phyloP scores from a whole-genome alignment of 108 stramenopile species.

The Skeletonema marinoi region DNA sequence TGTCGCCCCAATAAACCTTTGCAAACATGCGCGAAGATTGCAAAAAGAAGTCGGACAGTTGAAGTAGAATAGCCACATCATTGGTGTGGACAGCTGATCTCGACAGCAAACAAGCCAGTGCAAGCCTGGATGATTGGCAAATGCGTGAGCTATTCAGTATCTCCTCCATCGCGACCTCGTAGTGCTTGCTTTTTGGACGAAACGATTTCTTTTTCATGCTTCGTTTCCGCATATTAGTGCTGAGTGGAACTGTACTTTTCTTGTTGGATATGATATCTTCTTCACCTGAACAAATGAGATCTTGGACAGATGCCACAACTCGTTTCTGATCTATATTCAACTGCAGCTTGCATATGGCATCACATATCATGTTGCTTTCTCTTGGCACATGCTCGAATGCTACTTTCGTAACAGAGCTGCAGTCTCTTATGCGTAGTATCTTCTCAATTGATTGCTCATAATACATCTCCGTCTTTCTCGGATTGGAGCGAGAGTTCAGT shows the following conservation, averaged over 20 bases:
- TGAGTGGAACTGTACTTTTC: not conserved
- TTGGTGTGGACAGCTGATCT: constrained; percentile 15
- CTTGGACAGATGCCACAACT: constrained; percentile 16
- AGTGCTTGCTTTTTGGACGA: constrained; percentile 14
- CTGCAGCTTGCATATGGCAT: constrained; percentile 52
- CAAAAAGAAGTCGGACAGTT: constrained; percentile 27
- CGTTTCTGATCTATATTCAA: constrained; percentile 27
- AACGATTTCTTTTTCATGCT: not conserved
- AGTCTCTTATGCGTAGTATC: constrained; percentile 21
- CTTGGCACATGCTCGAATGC: constrained; percentile 57
- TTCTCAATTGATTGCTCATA: constrained; percentile 27
- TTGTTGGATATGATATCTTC: not conserved
- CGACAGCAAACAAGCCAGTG: constrained; percentile 33
- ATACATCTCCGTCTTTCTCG: constrained; percentile 59
- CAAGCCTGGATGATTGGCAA: constrained; percentile 37
- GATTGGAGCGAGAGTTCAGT: constrained; percentile 49
- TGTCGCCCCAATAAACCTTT: not conserved
- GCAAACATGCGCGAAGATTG: constrained; percentile 11
- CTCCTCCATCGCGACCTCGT: constrained; percentile 1
- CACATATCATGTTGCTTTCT: constrained; percentile 59
- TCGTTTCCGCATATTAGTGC: not conserved
- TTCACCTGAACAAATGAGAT: constrained; percentile 28
- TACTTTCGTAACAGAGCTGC: constrained; percentile 10
- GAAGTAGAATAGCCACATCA: constrained; percentile 15
- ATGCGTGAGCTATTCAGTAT: constrained; percentile 6